These are phyloP conservation scores for Rhexocercosporidium sp. DNA, from an alignment of 2,329 filamentous ascomycete species.

Conservation along the genomic window DNA sequence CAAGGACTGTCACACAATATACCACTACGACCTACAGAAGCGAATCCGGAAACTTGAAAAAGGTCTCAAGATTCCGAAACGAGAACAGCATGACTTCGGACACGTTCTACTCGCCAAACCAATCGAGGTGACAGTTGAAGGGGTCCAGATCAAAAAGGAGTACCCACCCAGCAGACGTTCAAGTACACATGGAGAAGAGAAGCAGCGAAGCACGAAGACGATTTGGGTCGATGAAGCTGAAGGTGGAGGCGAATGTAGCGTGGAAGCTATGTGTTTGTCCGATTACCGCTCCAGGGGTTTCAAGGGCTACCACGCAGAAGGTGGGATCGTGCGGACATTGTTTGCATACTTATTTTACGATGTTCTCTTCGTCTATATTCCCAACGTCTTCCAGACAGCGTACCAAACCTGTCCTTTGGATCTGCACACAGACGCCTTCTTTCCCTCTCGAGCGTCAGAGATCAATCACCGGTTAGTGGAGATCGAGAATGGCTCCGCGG, in stretches of 20 bases:
- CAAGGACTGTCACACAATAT: conserved; percentile 86
- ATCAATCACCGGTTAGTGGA: conserved; percentile 87
- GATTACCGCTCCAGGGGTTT: conserved; percentile 81
- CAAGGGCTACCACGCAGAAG: conserved; percentile 95
- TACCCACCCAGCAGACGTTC: conserved; percentile 42
- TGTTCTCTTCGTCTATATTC: conserved; percentile 88
- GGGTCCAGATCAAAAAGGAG: conserved; percentile 75
- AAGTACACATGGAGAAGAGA: conserved; percentile 32
- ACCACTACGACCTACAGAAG: conserved; percentile 94
- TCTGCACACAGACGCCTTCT: conserved; percentile 92
- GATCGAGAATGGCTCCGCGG: conserved; percentile 82
- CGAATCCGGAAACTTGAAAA: conserved; percentile 91
- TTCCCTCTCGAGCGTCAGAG: conserved; percentile 80
- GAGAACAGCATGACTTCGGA: conserved; percentile 90
- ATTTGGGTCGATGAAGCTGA: conserved; percentile 84
- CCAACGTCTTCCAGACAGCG: conserved; percentile 95
- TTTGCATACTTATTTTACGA: conserved; percentile 93
- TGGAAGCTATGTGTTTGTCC: conserved; percentile 93
- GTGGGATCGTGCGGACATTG: conserved; percentile 88
- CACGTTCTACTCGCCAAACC: conserved; percentile 82
- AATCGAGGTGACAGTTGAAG: conserved; percentile 74
- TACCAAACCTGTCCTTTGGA: conserved; percentile 95
- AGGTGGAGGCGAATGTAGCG: conserved; percentile 75
- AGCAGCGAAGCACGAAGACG: conserved; percentile 68
- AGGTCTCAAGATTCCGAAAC: conserved; percentile 78